Percentiles rank a stretch among this genome's conserved stretches.
Conservation (phyloP, 305 asterid species). For the Solanum hybrid region DNA sequence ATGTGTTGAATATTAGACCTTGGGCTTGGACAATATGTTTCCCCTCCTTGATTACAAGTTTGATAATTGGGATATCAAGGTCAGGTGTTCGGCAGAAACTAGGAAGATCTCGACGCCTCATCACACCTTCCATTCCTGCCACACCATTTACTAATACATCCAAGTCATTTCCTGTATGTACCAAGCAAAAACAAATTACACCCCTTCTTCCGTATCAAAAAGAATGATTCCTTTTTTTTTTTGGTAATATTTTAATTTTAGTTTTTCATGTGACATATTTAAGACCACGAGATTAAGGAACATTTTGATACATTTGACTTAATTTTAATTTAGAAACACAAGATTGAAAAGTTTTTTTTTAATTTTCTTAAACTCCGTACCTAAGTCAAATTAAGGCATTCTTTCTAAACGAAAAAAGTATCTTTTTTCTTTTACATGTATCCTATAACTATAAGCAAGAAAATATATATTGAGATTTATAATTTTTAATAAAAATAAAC, state of each 20-base stretch:
- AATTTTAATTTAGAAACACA: too few species aligned
- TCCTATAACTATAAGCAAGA: neutral
- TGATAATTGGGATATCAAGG: slow-evolving; percentile 18
- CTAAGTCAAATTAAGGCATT: too few species aligned
- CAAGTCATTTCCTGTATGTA: slow-evolving; percentile 36
- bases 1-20: slow-evolving; percentile 29
- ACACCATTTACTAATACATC: slow-evolving; percentile 36
- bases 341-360: too few species aligned
- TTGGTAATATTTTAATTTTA: too few species aligned
- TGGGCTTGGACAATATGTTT: slow-evolving; percentile 20
- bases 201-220: too few species aligned
- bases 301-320: too few species aligned
- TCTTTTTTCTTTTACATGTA: neutral
- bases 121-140: slow-evolving; percentile 50
- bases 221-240: too few species aligned
- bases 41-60: slow-evolving; percentile 25
- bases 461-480: neutral
- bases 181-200: neutral
- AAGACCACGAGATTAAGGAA: too few species aligned
- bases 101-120: slow-evolving; percentile 63
- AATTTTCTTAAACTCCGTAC: too few species aligned
- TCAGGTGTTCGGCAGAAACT: slow-evolving; percentile 29
- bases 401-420: too few species aligned
- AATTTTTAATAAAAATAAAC: neutral
- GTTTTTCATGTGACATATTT: too few species aligned